These are phyloP conservation scores for Arthrinium puccinioides DNA, from an alignment of 2,329 filamentous ascomycete genomes.

Conservation along the genomic window DNA sequence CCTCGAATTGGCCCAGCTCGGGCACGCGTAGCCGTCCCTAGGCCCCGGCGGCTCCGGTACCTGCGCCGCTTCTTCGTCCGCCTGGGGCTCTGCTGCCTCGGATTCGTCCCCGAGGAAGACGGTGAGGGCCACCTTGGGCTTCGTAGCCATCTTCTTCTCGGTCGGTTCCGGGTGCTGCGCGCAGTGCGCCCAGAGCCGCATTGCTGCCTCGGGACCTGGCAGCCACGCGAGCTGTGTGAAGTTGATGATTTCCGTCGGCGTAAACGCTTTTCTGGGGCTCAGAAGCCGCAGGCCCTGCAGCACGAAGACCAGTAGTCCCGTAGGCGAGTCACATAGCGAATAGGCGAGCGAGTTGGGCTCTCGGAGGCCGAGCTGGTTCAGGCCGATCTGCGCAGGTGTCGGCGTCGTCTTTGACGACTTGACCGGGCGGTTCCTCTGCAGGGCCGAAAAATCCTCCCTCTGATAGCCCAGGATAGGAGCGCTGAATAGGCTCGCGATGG, in stretches of 20 bases:
- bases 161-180: constrained; percentile 24
- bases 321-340: constrained; percentile 55
- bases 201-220: constrained; percentile 53
- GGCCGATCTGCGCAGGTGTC: constrained; percentile 16
- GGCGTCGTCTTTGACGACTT: constrained; percentile 10
- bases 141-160: constrained; percentile 16
- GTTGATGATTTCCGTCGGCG: constrained; percentile 48
- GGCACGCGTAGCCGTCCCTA: constrained; percentile 32
- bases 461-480: constrained; percentile 49
- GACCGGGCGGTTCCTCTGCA: constrained; percentile 19
- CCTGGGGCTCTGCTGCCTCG: background rate
- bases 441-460: constrained; percentile 39
- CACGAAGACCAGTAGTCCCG: constrained; percentile 48
- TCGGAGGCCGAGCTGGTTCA: constrained; percentile 21
- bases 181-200: constrained; percentile 48
- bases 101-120: constrained; percentile 34
- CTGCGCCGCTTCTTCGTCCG: constrained; percentile 10
- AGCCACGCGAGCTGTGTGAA: constrained; percentile 58
- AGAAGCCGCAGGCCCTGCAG: constrained; percentile 37
- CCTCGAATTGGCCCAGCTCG: constrained; percentile 37
- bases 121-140: constrained; percentile 37
- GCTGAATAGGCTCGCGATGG: constrained; percentile 40
- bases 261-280: constrained; percentile 32
- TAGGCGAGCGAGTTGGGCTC: constrained; percentile 52
- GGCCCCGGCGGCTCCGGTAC: constrained; percentile 9